Conservation (phyloP, 768 basidiomycete genomes). For the Sarcodon aspratus region DNA sequence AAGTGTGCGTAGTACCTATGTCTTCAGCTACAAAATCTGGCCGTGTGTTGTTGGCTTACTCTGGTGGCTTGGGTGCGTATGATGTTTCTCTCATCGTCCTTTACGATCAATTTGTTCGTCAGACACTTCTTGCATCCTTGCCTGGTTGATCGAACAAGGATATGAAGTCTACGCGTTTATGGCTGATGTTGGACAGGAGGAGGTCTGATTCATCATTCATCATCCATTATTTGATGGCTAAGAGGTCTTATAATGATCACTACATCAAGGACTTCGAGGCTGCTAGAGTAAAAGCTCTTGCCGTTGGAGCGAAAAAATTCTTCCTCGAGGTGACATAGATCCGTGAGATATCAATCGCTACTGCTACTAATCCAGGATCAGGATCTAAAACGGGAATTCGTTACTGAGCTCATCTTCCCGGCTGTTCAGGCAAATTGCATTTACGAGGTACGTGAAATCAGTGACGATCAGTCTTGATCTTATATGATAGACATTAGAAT, state of each 20-base stretch:
- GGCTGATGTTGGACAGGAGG: slow-evolving; percentile 91
- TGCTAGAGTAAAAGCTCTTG: slow-evolving; percentile 79
- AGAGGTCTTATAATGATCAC: slow-evolving; percentile 5
- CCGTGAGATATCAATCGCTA: background rate
- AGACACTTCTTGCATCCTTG: slow-evolving; percentile 99
- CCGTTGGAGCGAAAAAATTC: slow-evolving; percentile 93
- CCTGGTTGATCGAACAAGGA: slow-evolving; percentile 96
- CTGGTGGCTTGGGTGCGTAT: slow-evolving; percentile 86
- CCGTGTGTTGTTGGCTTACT: slow-evolving; percentile 94
- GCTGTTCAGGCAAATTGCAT: slow-evolving; percentile 98
- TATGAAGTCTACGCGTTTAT: slow-evolving; percentile 97
- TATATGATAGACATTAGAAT: slow-evolving; percentile 35
- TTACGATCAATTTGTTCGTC: background rate
- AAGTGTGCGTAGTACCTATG: background rate
- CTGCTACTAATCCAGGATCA: slow-evolving; percentile 16
- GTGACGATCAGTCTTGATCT: background rate
- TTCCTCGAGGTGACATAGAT: slow-evolving; percentile 56
- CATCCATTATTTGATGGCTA: background rate
- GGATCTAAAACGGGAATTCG: slow-evolving; percentile 92
- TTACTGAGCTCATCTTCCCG: slow-evolving; percentile 94
- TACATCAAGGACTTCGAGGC: slow-evolving; percentile 76
- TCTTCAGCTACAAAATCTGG: slow-evolving; percentile 36
- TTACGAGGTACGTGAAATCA: slow-evolving; percentile 64
- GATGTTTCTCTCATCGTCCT: background rate
- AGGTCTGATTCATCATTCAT: slow-evolving; percentile 29